Percentiles rank a stretch among this genome's conserved stretches.
phyloP scores from a whole-genome alignment of 305 asterid genomes.

The Andrographis paniculata region DNA sequence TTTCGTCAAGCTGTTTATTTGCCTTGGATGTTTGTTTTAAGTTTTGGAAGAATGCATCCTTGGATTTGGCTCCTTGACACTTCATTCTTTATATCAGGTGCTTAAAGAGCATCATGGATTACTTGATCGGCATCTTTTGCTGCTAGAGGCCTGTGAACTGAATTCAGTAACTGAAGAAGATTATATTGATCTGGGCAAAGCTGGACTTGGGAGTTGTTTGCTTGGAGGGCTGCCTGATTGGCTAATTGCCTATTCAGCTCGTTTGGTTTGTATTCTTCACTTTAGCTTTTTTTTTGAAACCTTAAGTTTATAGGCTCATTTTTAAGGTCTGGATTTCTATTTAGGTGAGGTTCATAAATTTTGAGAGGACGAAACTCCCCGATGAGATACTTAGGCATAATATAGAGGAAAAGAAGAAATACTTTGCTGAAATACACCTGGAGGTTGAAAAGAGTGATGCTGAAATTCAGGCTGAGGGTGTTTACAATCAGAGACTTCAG shows the following conservation, averaged over 20 bases:
- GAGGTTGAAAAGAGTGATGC: conserved; percentile 94
- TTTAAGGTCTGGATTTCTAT: conserved; percentile 22
- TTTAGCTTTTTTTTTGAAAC: conserved; percentile 13
- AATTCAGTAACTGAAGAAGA: conserved; percentile 92
- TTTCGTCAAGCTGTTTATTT: no score
- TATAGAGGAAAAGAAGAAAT: conserved; percentile 87
- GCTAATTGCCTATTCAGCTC: conserved; percentile 92
- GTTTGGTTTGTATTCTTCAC: conserved; percentile 50
- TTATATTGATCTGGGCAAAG: conserved; percentile 82
- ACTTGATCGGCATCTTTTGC: conserved; percentile 72
- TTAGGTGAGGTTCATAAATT: conserved; percentile 94
- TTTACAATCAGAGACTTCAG: conserved; percentile 94
- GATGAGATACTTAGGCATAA: conserved; percentile 76
- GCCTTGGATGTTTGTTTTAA: no score
- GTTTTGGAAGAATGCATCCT: no score
- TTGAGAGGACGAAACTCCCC: conserved; percentile 94
- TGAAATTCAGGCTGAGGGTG: conserved; percentile 99
- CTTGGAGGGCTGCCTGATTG: conserved; percentile 97
- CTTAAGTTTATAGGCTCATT: neutral
- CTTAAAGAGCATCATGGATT: conserved; percentile 82
- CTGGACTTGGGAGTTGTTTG: conserved; percentile 98
- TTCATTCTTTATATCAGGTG: conserved; percentile 53
- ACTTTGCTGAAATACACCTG: conserved; percentile 67
- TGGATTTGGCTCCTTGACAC: no score
- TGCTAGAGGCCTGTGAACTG: conserved; percentile 92